Evolutionary conservation across 768 basidiomycete species (phyloP), one percentile per base, ranked within the genome.

Genomic region (Chalciporus piperatus): DNA sequence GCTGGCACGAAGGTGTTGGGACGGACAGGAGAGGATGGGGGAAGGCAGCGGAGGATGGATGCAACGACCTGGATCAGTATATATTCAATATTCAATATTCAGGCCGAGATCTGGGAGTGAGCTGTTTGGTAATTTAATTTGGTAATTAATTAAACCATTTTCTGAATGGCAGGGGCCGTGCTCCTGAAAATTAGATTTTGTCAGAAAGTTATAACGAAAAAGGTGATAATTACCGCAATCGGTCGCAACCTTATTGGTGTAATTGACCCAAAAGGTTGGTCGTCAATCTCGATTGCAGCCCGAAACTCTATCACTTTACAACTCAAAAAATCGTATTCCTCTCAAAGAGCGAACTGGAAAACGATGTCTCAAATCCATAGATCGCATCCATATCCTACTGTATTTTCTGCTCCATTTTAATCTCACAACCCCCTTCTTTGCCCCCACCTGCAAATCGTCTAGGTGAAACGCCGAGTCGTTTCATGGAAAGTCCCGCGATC

Each of bases 291-390:
- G 74, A 73, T 75, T 71, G 43, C 52, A 54, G 55, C 44, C 62
- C 61, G 66, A 68, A 79, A 76, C 73, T 74, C 77, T 77, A 77
- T 74, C 71, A 76, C 76, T 74, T 71, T 77, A 76, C 77, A 77
- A 76, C 74, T 70, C 69, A 75, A 73, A 72, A 72, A 65, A 32
- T 45, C 61, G 56, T 39, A 50, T n/a, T 25, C 12, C 55, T 49
- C 30, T 35, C 55, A 41, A 51, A 53, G 41, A 35, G 42, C 38
- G 27, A 55, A 4, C 28, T 47, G 25, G 45, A 45, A 51, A 52
- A 49, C 16, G 32, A 3, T 28, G 30, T 16, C 22, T 4, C 4
- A 32, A 16, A 17, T 9, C 25, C 44, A 30, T 12, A 10, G 19
- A 45, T 45, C 19, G 38, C 19, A 40, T 43, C 27, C 48, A 51